These are phyloP conservation scores for Cercophora samala DNA, from an alignment of 495 filamentous ascomycete species.

Conservation along the genomic window DNA sequence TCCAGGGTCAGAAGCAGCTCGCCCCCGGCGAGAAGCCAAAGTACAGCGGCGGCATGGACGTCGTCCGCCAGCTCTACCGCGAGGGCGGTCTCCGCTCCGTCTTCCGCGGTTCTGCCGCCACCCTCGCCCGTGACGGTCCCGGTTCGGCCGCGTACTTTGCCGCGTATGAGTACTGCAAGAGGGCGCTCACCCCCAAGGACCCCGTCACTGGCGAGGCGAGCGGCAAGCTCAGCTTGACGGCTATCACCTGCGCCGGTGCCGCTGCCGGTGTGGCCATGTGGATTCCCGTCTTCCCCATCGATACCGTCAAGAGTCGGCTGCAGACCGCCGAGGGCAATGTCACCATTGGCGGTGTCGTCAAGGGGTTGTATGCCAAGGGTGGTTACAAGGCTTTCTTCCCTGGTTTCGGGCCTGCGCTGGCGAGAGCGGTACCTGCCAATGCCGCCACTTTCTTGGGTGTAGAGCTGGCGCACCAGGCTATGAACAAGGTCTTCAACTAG, in stretches of 20 bases:
- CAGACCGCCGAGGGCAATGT: constrained; percentile 88
- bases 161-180: constrained; percentile 93
- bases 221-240: constrained; percentile 71
- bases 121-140: constrained; percentile 88
- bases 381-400: constrained; percentile 96
- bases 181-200: constrained; percentile 78
- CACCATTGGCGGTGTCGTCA: constrained; percentile 75
- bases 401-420: constrained; percentile 87
- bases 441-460: constrained; percentile 72
- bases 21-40: constrained; percentile 87
- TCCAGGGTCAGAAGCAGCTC: constrained; percentile 86
- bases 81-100: constrained; percentile 88
- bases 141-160: constrained; percentile 95
- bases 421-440: constrained; percentile 91
- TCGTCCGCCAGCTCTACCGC: constrained; percentile 91
- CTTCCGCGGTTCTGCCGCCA: constrained; percentile 87
- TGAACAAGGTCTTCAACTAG: constrained; percentile 64
- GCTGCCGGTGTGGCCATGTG: constrained; percentile 97
- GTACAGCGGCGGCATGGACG: constrained; percentile 84
- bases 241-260: constrained; percentile 83
- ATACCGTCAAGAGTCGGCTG: constrained; percentile 91
- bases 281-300: constrained; percentile 96
- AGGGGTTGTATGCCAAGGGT: constrained; percentile 71
- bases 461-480: constrained; percentile 75
- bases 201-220: constrained; percentile 65